Conservation (phyloP, 768 basidiomycete species). For the Xanthoconium purpureum region DNA sequence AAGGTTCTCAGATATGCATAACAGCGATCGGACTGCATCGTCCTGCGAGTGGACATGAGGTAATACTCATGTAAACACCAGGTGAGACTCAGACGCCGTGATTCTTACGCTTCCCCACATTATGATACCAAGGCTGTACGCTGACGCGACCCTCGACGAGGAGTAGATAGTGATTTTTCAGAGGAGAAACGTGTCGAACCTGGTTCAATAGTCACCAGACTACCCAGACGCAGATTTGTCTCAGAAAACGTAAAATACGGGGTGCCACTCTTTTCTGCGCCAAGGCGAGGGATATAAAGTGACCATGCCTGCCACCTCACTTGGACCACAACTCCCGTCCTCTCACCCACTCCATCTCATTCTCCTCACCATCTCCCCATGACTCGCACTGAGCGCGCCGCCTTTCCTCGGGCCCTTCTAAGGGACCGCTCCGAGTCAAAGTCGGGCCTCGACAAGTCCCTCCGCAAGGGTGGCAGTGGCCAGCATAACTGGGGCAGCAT, state of each 20-base stretch:
- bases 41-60: constrained; percentile 12
- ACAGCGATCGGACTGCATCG: constrained; percentile 19
- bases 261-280: background rate
- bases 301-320: background rate
- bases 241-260: background rate
- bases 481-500: constrained; percentile 84
- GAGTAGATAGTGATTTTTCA: background rate
- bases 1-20: constrained; percentile 45
- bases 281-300: constrained; percentile 21
- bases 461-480: constrained; percentile 79
- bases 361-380: constrained; percentile 37
- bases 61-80: too few relatives aligned
- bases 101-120: constrained; percentile 34
- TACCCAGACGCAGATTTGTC: background rate
- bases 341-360: background rate
- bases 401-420: constrained; percentile 65
- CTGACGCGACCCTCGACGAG: background rate
- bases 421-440: constrained; percentile 80
- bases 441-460: constrained; percentile 66
- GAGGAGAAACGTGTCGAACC: background rate
- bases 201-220: background rate
- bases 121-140: background rate
- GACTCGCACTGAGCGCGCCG: constrained; percentile 78
- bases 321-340: background rate
- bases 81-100: constrained; percentile 1